Percentiles rank a stretch among this genome's conserved stretches.
phyloP scores from a whole-genome alignment of 768 basidiomycete genomes.

The Lactarius tabidus region DNA sequence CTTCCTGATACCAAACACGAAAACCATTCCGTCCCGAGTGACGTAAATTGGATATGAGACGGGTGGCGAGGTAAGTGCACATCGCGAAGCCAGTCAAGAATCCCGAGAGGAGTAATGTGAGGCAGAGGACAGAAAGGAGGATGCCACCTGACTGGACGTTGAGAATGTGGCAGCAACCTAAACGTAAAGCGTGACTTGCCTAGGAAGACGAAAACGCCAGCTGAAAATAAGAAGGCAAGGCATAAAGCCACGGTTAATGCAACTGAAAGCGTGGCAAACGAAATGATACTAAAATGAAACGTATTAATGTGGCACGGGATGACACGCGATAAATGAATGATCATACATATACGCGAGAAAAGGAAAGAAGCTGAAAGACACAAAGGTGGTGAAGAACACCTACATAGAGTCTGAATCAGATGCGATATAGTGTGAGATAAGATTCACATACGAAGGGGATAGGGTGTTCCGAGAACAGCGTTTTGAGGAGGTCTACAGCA shows the following conservation, averaged over 20 bases:
- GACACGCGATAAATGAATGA: background rate
- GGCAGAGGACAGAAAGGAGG: slow-evolving; percentile 14
- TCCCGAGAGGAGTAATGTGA: slow-evolving; percentile 18
- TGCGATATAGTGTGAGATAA: too few relatives aligned
- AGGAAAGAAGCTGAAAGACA: slow-evolving; percentile 20
- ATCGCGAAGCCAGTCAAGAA: slow-evolving; percentile 15
- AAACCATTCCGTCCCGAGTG: slow-evolving; percentile 17
- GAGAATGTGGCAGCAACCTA: background rate
- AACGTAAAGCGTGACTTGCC: background rate
- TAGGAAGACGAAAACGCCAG: slow-evolving; percentile 14
- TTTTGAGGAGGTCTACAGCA: background rate
- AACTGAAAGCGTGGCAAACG: slow-evolving; percentile 12
- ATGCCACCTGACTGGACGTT: slow-evolving; percentile 9
- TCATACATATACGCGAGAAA: slow-evolving; percentile 24
- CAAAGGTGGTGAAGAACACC: slow-evolving; percentile 17
- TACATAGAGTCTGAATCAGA: background rate
- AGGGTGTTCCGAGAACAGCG: slow-evolving; percentile 10
- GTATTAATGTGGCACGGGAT: background rate
- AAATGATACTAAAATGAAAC: background rate
- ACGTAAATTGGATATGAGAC: slow-evolving; percentile 7
- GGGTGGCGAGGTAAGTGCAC: slow-evolving; percentile 16
- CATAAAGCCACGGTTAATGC: slow-evolving; percentile 15
- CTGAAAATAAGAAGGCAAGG: slow-evolving; percentile 19
- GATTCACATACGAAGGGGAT: slow-evolving; percentile 16
- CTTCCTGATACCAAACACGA: slow-evolving; percentile 16